Percentiles rank a stretch among this genome's conserved stretches.
Conservation (phyloP, 345 rosid species). For the Populus pruinosa region DNA sequence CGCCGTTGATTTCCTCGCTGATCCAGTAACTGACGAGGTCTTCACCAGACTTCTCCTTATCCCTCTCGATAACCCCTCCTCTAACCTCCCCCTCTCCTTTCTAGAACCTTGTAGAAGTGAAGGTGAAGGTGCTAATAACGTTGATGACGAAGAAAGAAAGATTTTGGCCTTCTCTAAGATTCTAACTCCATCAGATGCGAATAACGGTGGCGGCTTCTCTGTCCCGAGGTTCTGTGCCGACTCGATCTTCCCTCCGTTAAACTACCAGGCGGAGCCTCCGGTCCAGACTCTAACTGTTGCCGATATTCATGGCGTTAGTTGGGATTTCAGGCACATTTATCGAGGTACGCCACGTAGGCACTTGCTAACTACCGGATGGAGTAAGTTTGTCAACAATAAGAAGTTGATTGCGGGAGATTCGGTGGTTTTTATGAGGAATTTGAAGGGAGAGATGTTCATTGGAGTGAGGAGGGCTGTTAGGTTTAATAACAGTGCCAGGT, state of each 20-base stretch:
- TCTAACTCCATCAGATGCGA: constrained; percentile 86
- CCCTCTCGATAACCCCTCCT: constrained; percentile 15
- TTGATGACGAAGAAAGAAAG: constrained; percentile 32
- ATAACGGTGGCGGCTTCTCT: constrained; percentile 94
- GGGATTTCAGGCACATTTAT: constrained; percentile 87
- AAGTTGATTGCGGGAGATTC: constrained; percentile 88
- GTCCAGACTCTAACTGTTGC: constrained; percentile 65
- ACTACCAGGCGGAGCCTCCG: constrained; percentile 75
- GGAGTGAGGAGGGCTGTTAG: constrained; percentile 61
- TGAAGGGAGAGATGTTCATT: constrained; percentile 48
- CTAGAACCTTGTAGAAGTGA: constrained; percentile 11
- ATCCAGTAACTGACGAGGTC: constrained; percentile 75
- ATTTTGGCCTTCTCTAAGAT: constrained; percentile 61
- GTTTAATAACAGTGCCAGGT: constrained; percentile 33
- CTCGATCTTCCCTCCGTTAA: constrained; percentile 71
- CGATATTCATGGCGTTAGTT: constrained; percentile 63
- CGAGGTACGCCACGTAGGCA: constrained; percentile 91
- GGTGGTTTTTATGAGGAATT: constrained; percentile 73
- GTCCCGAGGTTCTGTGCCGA: constrained; percentile 94
- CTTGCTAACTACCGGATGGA: constrained; percentile 90
- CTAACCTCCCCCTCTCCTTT: background rate
- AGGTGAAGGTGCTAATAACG: constrained; percentile 21
- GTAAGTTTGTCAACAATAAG: constrained; percentile 84
- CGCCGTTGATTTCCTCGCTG: constrained; percentile 54
- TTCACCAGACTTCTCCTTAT: constrained; percentile 47